These are phyloP conservation scores for California macrophylla DNA, from an alignment of 441 rosid species.

Conservation along the genomic window DNA sequence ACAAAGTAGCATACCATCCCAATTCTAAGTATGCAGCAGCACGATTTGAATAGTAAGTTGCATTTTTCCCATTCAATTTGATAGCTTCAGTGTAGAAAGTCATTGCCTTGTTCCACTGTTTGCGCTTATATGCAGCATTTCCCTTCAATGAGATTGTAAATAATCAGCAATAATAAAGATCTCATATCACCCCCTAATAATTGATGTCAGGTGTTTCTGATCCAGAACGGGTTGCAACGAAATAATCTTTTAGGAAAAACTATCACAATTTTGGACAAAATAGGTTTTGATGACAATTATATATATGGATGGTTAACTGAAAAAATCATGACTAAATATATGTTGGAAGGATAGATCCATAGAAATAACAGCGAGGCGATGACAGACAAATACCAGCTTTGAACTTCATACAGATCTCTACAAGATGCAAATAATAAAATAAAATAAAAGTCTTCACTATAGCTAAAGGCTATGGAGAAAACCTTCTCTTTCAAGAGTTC, in stretches of 20 bases:
- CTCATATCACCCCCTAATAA: neutral
- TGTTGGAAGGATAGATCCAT: neutral
- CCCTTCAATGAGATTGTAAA: slow-evolving; percentile 46
- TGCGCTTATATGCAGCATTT: slow-evolving; percentile 75
- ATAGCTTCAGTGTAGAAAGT: slow-evolving; percentile 76
- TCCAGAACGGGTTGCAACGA: neutral
- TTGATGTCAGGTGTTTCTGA: neutral
- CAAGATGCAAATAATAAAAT: neutral
- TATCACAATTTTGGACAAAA: neutral
- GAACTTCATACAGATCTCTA: neutral
- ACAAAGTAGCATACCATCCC: slow-evolving; percentile 41
- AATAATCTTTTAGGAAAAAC: neutral
- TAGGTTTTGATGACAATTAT: neutral
- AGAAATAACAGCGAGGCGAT: neutral
- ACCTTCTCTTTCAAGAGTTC: slow-evolving; percentile 90
- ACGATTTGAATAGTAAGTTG: slow-evolving; percentile 68
- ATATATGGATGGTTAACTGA: neutral
- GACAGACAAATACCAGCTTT: neutral
- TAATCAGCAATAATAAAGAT: neutral
- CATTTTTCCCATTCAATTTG: slow-evolving; percentile 55
- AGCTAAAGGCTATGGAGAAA: slow-evolving; percentile 9
- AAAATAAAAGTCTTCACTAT: neutral
- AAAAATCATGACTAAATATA: neutral
- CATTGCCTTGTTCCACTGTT: slow-evolving; percentile 77
- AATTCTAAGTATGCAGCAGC: slow-evolving; percentile 85